Conservation (phyloP, 2,329 filamentous ascomycete species). For the Paracamarosporium sp. region DNA sequence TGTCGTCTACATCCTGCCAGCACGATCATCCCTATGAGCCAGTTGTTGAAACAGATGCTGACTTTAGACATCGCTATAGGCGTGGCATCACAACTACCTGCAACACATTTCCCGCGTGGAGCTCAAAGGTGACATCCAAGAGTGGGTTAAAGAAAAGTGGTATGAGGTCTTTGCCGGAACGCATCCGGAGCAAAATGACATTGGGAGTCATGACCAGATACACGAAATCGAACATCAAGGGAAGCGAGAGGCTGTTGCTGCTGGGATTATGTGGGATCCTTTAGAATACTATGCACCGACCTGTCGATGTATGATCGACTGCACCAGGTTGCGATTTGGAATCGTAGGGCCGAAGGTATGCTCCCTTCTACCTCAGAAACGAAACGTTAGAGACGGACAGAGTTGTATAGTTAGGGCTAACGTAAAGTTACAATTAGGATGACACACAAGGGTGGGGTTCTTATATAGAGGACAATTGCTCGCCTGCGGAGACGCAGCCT, state of each 20-base stretch:
- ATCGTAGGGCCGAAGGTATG: background rate
- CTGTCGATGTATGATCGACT: conserved; percentile 3
- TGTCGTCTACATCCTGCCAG: background rate
- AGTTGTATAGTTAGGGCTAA: too few relatives aligned
- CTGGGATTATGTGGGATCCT: conserved; percentile 3
- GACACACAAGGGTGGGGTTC: background rate
- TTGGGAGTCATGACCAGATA: conserved; percentile 1
- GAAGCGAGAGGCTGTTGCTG: background rate
- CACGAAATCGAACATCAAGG: conserved; percentile 7
- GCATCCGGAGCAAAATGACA: background rate
- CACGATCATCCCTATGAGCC: background rate
- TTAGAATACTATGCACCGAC: conserved; percentile 11
- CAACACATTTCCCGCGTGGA: conserved; percentile 10
- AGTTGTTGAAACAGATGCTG: background rate
- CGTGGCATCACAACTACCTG: conserved; percentile 12
- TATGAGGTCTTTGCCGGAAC: conserved; percentile 8
- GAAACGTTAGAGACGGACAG: background rate
- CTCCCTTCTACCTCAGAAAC: background rate
- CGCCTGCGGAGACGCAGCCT: background rate
- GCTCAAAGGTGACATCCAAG: conserved; percentile 19
- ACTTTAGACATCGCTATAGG: background rate
- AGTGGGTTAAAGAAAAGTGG: conserved; percentile 27
- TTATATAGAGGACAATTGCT: background rate
- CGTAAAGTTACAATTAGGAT: too few relatives aligned
- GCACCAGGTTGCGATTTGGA: background rate